phyloP scores from a whole-genome alignment of 371 early-diverging fungal species.

The Umbelopsis sp. region DNA sequence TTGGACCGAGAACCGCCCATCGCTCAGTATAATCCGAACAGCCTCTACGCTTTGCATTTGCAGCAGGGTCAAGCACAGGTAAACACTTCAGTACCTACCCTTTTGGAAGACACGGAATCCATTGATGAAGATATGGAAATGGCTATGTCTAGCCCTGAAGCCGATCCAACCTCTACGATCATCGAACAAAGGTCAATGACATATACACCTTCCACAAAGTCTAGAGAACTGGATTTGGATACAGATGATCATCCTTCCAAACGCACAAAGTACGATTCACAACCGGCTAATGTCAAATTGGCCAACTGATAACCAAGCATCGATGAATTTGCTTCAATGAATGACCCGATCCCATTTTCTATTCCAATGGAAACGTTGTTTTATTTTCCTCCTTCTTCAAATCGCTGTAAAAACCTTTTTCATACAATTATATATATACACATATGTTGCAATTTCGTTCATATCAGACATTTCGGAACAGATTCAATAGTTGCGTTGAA shows the following conservation, averaged over 20 bases:
- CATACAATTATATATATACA: neutral
- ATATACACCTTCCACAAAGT: neutral
- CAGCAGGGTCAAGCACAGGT: neutral
- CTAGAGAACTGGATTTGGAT: neutral
- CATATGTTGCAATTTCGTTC: neutral
- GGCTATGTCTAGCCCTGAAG: slow-evolving; percentile 11
- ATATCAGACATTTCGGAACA: neutral
- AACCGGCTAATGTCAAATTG: neutral
- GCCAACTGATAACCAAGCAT: neutral
- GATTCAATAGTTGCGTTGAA: no score
- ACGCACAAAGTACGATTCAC: slow-evolving; percentile 5
- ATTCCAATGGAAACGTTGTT: no score
- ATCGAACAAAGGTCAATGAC: slow-evolving; percentile 6
- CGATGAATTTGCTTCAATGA: no score
- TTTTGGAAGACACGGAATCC: slow-evolving; percentile 2
- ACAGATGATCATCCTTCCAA: slow-evolving; percentile 1
- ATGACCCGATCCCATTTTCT: no score
- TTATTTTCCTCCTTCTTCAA: neutral
- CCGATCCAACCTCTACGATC: slow-evolving; percentile 2
- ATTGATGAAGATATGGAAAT: slow-evolving; percentile 15
- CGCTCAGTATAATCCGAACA: neutral
- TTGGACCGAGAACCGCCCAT: neutral
- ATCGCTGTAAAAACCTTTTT: slow-evolving; percentile 1
- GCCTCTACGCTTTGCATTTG: neutral
- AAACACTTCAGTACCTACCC: neutral